phyloP scores from a whole-genome alignment of 2,329 filamentous ascomycete genomes.

The Aureobasidium pullulans region DNA sequence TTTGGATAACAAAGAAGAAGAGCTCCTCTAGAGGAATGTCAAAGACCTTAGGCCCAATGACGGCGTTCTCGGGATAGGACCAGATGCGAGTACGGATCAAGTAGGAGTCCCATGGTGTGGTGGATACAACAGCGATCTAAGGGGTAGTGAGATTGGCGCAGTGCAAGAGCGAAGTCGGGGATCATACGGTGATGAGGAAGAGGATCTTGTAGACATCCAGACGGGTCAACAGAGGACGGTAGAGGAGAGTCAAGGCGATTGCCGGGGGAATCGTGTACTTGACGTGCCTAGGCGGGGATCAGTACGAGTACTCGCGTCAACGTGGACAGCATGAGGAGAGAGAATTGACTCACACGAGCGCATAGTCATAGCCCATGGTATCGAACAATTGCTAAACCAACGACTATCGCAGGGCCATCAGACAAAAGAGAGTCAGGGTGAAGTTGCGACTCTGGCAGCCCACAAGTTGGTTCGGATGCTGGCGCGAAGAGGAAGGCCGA shows the following conservation, averaged over 20 bases:
- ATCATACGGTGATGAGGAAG: constrained; percentile 45
- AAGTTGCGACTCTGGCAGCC: not conserved
- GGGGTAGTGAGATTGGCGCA: not conserved
- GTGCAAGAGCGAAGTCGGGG: not conserved
- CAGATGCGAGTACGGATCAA: constrained; percentile 61
- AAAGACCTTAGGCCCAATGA: constrained; percentile 55
- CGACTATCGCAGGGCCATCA: constrained; percentile 2
- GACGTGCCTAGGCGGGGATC: constrained; percentile 44
- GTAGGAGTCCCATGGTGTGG: constrained; percentile 71
- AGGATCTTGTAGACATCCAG: constrained; percentile 56
- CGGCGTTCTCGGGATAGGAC: constrained; percentile 60
- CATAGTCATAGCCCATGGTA: constrained; percentile 56
- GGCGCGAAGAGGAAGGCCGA: too few species aligned
- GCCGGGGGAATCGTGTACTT: constrained; percentile 62
- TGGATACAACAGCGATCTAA: constrained; percentile 57
- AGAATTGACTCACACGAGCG: constrained; percentile 47
- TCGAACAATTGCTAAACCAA: not conserved
- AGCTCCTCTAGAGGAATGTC: constrained; percentile 65
- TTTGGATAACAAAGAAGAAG: constrained; percentile 73
- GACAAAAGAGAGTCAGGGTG: not conserved
- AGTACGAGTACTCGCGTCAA: not conserved
- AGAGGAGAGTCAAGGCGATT: constrained; percentile 49
- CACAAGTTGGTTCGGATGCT: not conserved
- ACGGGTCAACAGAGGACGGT: constrained; percentile 54
- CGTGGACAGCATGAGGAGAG: not conserved